phyloP scores from a whole-genome alignment of 371 early-diverging fungal genomes.

The Chytridium lagenaria region DNA sequence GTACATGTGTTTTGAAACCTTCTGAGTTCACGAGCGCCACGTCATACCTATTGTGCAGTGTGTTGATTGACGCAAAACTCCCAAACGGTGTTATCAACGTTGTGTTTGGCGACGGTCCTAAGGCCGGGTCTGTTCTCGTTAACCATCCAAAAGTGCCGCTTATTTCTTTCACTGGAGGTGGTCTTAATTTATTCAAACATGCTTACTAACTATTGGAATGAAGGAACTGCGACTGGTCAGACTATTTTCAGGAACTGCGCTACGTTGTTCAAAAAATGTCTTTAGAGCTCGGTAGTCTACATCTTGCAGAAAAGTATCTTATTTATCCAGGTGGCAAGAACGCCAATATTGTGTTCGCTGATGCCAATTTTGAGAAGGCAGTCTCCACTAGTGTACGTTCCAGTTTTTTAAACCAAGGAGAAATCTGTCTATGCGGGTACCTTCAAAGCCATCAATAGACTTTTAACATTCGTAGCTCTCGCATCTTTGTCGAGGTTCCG shows the following conservation, averaged over 20 bases:
- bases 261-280: conserved; percentile 67
- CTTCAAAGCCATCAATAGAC: neutral
- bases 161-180: conserved; percentile 79
- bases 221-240: conserved; percentile 71
- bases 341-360: conserved; percentile 75
- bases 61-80: conserved; percentile 69
- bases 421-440: conserved; percentile 55
- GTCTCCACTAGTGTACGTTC: conserved; percentile 62
- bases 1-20: conserved; percentile 77
- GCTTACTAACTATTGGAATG: neutral
- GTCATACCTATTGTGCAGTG: conserved; percentile 64
- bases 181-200: no score
- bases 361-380: conserved; percentile 70
- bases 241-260: conserved; percentile 60
- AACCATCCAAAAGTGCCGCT: conserved; percentile 68
- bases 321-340: conserved; percentile 70
- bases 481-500: conserved; percentile 70
- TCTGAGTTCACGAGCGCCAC: conserved; percentile 77
- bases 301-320: neutral
- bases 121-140: conserved; percentile 69
- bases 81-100: conserved; percentile 81
- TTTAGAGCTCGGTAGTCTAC: conserved; percentile 59
- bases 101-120: conserved; percentile 70
- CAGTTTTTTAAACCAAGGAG: conserved; percentile 77
- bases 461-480: conserved; percentile 61